Conservation (phyloP, 2,329 filamentous ascomycete genomes). For the Aspergillus novofumigatus region DNA sequence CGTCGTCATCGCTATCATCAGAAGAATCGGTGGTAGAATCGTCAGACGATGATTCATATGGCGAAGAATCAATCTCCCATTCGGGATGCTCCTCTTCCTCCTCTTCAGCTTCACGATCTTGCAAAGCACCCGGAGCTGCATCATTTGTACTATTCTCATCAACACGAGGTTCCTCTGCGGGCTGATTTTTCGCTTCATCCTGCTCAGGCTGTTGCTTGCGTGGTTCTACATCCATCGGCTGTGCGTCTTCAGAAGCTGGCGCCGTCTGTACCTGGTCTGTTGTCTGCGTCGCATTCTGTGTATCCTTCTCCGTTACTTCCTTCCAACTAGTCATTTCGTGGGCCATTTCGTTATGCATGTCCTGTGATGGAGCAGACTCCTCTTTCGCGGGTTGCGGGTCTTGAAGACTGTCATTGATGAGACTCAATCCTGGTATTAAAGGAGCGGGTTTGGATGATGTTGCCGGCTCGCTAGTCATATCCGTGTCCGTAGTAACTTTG, state of each 20-base stretch:
- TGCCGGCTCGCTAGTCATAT: slow-evolving; percentile 10
- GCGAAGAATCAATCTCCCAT: slow-evolving; percentile 79
- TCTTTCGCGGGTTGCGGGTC: slow-evolving; percentile 8
- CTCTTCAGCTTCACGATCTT: slow-evolving; percentile 21
- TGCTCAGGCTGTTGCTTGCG: slow-evolving; percentile 5
- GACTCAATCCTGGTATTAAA: slow-evolving; percentile 35
- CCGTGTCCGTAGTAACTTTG: slow-evolving; percentile 1
- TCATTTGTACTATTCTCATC: slow-evolving; percentile 5
- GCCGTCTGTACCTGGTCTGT: slow-evolving; percentile 4
- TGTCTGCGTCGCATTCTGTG: slow-evolving; percentile 2
- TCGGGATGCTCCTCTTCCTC: slow-evolving; percentile 60
- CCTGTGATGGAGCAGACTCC: slow-evolving; percentile 2
- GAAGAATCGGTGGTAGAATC: slow-evolving; percentile 62
- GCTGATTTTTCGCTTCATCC: slow-evolving; percentile 4
- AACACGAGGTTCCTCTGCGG: background rate
- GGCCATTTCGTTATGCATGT: background rate
- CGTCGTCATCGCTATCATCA: slow-evolving; percentile 48
- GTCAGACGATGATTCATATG: slow-evolving; percentile 61
- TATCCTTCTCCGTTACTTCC: background rate
- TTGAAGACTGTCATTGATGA: slow-evolving; percentile 24
- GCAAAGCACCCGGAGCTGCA: slow-evolving; percentile 7
- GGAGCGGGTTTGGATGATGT: slow-evolving; percentile 16
- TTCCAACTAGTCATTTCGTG: background rate
- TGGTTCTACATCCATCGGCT: slow-evolving; percentile 28
- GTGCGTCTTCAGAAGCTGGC: slow-evolving; percentile 4